Conservation (phyloP, 257 asterid genomes). For the Nicotiana obtusifolia region DNA sequence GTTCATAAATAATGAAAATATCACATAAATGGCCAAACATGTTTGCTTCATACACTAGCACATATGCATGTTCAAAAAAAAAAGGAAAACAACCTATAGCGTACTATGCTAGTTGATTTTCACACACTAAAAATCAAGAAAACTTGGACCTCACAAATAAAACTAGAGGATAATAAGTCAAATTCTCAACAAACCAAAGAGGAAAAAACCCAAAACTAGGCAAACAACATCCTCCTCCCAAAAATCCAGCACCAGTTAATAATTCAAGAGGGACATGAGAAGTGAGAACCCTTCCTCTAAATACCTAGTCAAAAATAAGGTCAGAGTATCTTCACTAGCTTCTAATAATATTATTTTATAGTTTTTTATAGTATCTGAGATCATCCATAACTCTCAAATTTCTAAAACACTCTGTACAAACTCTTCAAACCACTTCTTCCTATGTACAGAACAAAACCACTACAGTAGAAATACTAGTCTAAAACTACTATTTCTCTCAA, state of each 20-base stretch:
- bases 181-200: conserved; percentile 21
- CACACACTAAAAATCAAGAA: conserved; percentile 8
- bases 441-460: conserved; percentile 46
- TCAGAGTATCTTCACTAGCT: conserved; percentile 41
- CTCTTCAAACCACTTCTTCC: conserved; percentile 25
- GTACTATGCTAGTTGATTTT: neutral
- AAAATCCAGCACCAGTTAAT: conserved; percentile 29
- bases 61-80: neutral
- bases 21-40: neutral
- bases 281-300: neutral
- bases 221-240: conserved; percentile 21
- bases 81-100: neutral
- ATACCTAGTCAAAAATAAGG: conserved; percentile 38
- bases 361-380: conserved; percentile 8
- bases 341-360: conserved; percentile 6
- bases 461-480: conserved; percentile 25
- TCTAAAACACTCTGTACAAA: conserved; percentile 63
- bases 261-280: conserved; percentile 15
- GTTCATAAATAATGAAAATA: neutral
- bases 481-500: conserved; percentile 18
- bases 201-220: conserved; percentile 21
- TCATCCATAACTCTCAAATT: conserved; percentile 9
- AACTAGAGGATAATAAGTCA: conserved; percentile 45
- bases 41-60: neutral
- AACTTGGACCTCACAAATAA: conserved; percentile 46